Conservation (phyloP, 2,329 filamentous ascomycete species). For the Aspergillus chevalieri region DNA sequence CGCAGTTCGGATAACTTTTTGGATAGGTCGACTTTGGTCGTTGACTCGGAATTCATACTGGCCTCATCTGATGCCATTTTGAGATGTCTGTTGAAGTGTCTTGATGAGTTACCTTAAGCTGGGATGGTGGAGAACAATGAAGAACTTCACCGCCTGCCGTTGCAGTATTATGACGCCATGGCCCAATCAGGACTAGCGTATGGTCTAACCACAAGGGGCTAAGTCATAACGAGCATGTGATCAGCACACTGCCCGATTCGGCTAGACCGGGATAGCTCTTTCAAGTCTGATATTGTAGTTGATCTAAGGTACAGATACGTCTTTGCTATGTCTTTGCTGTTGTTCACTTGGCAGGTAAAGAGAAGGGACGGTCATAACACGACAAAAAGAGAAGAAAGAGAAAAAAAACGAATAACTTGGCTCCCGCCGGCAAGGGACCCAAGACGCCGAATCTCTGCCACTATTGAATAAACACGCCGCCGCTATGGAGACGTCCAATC, state of each 20-base stretch:
- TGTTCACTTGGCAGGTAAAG: too few species aligned
- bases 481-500: neutral
- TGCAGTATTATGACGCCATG: neutral
- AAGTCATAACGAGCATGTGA: conserved; percentile 4
- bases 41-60: conserved; percentile 6
- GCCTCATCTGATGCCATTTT: neutral
- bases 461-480: neutral
- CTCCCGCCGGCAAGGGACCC: neutral
- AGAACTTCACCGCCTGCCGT: neutral
- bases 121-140: neutral
- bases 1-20: conserved; percentile 35
- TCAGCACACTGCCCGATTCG: conserved; percentile 1
- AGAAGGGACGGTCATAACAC: neutral
- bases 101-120: neutral
- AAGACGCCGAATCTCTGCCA: neutral
- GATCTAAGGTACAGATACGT: neutral
- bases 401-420: neutral
- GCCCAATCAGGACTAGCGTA: conserved; percentile 4
- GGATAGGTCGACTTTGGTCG: conserved; percentile 31
- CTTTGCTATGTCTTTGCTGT: neutral
- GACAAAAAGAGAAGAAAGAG: neutral
- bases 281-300: neutral
- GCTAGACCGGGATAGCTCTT: conserved; percentile 3
- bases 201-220: neutral
- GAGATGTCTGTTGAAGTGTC: conserved; percentile 2